These are phyloP conservation scores for Aspergillus neoniger DNA, from an alignment of 2,329 filamentous ascomycete genomes.

Conservation along the genomic window DNA sequence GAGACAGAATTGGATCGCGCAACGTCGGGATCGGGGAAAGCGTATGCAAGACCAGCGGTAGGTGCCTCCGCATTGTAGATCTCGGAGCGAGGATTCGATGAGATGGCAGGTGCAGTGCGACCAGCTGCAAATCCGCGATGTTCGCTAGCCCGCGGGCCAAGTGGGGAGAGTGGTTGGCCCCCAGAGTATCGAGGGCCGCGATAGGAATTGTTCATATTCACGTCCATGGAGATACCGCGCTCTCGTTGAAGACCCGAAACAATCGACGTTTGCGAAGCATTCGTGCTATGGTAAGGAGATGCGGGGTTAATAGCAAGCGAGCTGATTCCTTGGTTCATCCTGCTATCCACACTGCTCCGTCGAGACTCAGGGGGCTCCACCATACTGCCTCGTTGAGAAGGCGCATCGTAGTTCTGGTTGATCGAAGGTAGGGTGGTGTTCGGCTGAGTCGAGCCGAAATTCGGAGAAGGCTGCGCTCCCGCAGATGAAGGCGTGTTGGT, in stretches of 20 bases:
- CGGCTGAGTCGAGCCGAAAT: slow-evolving; percentile 40
- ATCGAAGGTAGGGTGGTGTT: slow-evolving; percentile 57
- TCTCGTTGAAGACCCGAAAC: slow-evolving; percentile 47
- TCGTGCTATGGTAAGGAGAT: slow-evolving; percentile 51
- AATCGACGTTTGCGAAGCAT: slow-evolving; percentile 49
- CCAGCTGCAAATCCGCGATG: slow-evolving; percentile 47
- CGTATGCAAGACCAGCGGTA: slow-evolving; percentile 53
- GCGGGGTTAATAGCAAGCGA: slow-evolving; percentile 49
- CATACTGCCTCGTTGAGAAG: slow-evolving; percentile 46
- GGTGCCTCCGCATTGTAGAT: slow-evolving; percentile 54
- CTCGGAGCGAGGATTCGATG: slow-evolving; percentile 51
- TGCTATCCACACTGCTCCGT: slow-evolving; percentile 52
- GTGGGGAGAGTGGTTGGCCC: slow-evolving; percentile 43
- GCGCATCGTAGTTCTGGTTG: slow-evolving; percentile 59
- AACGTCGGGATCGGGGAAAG: slow-evolving; percentile 53
- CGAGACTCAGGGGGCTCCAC: slow-evolving; percentile 49
- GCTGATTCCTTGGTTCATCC: slow-evolving; percentile 53
- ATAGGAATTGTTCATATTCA: slow-evolving; percentile 38
- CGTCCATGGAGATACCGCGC: slow-evolving; percentile 44
- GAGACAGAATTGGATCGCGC: slow-evolving; percentile 42
- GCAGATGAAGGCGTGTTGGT: slow-evolving; percentile 39
- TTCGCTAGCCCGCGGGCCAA: slow-evolving; percentile 42
- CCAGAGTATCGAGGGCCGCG: slow-evolving; percentile 45
- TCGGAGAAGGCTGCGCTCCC: slow-evolving; percentile 42
- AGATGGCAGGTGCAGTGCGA: slow-evolving; percentile 52